Evolutionary conservation across 78 protist genomes (phyloP), one percentile per base, ranked within the genome.

Genomic region (Dictyostelium intermedium): DNA sequence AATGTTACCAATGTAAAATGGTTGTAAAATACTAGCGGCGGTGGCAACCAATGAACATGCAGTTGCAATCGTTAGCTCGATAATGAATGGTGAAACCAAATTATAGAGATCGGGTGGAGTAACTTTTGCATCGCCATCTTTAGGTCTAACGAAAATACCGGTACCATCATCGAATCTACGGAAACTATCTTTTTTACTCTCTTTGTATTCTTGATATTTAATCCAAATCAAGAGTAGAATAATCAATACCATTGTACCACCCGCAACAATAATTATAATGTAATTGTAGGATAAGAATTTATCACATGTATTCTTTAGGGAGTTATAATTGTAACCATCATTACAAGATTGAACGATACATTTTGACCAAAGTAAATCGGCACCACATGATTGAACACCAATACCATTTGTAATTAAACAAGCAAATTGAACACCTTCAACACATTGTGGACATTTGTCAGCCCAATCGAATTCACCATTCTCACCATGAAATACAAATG

Each of bases 251-350:
- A 89, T 78, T 2, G 94, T 89, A 5, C 81, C 94, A 80, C 94
- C 94, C 4, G 94, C 94, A 30, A 89, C 94, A 34, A 89, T 89
- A 34, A 89, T 89, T 7, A 89, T 74, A 25, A 89, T 89, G 60
- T 89, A 89, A 43, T 89, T 89, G 41, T 89, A 89, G 3, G 74
- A 76, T 13, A 89, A 61, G 73, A 89, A 89, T 27, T 69, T 83
- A 25, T 69, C 84, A 47, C 94, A 89, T 3, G 60, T 32, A 2
- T 80, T 70, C 43, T 41, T 34, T 5, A 89, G 56, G 0, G 94
- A 89, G 27, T 89, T 89, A 53, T 80, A 89, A 25, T 43, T 89
- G 50, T 80, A 89, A 10, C 94, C 94, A 0, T 43, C 37, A n/a
- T 60, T 47, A 80, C 94, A 89, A 1, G 72, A 20, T 32, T 61